These are phyloP conservation scores for Hypomontagnella submonticulosa DNA, from an alignment of 495 filamentous ascomycete species.

Conservation along the genomic window DNA sequence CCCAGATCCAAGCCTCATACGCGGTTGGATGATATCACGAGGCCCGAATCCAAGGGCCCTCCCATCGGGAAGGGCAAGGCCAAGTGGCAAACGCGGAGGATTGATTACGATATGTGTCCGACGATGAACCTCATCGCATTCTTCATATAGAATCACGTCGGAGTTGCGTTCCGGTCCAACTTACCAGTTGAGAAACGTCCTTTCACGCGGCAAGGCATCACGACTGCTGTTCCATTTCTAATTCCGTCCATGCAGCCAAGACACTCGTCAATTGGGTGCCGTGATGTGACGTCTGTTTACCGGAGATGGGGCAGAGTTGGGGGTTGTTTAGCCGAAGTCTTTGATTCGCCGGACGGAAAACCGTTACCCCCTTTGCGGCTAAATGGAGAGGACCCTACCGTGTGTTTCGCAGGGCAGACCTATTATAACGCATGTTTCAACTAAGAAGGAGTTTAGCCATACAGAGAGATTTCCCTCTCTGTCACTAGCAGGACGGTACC, in stretches of 20 bases:
- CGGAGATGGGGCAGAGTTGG: slow-evolving; percentile 31
- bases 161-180: slow-evolving; percentile 35
- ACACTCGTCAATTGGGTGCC: slow-evolving; percentile 28
- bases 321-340: slow-evolving; percentile 36
- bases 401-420: slow-evolving; percentile 42
- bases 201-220: slow-evolving; percentile 28
- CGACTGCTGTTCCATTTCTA: slow-evolving; percentile 15
- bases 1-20: slow-evolving; percentile 14
- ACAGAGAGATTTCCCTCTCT: slow-evolving; percentile 33
- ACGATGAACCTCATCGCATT: slow-evolving; percentile 8
- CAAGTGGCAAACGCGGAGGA: slow-evolving; percentile 27
- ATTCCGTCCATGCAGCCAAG: slow-evolving; percentile 36
- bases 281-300: slow-evolving; percentile 38
- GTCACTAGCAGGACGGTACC: slow-evolving; percentile 32
- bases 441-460: slow-evolving; percentile 45
- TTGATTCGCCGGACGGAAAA: slow-evolving; percentile 33
- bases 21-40: slow-evolving; percentile 16
- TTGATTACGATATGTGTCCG: slow-evolving; percentile 22
- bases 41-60: slow-evolving; percentile 8
- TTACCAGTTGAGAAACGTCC: slow-evolving; percentile 19
- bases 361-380: slow-evolving; percentile 39
- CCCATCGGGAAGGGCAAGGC: slow-evolving; percentile 34
- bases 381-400: slow-evolving; percentile 29
- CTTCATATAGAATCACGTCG: slow-evolving; percentile 29
- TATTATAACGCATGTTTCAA: slow-evolving; percentile 39